Percentiles rank a stretch among this genome's conserved stretches.
These are phyloP conservation scores for Phytophthora pseudosyringae DNA, from an alignment of 352 stramenopile genomes.

Conservation along the genomic window DNA sequence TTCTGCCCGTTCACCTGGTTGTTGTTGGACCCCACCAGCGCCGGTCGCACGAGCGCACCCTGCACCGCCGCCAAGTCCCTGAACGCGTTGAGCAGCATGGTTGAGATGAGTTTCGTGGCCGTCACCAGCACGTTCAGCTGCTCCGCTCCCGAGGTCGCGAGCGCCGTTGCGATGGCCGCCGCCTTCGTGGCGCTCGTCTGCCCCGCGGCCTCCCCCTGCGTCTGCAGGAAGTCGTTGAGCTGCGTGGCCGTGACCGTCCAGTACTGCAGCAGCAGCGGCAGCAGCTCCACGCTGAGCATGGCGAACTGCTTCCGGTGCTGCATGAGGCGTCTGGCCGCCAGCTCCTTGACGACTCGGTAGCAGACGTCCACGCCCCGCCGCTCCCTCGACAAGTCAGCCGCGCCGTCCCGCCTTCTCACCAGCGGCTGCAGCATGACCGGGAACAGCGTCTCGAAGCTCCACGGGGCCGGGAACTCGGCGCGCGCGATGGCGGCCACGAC, in stretches of 20 bases:
- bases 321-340: slow-evolving; percentile 79
- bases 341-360: slow-evolving; percentile 84
- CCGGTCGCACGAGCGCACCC: slow-evolving; percentile 56
- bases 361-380: slow-evolving; percentile 59
- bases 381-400: slow-evolving; percentile 30
- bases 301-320: slow-evolving; percentile 85
- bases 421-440: slow-evolving; percentile 59
- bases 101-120: slow-evolving; percentile 72
- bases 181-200: slow-evolving; percentile 13
- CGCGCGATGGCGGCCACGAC: slow-evolving; percentile 73
- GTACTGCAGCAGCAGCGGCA: slow-evolving; percentile 66
- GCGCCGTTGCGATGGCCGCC: slow-evolving; percentile 13
- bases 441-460: slow-evolving; percentile 74
- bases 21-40: slow-evolving; percentile 66
- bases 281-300: slow-evolving; percentile 66
- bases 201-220: slow-evolving; percentile 17
- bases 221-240: slow-evolving; percentile 43
- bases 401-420: slow-evolving; percentile 20
- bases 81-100: slow-evolving; percentile 76
- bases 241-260: slow-evolving; percentile 50
- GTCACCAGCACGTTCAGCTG: slow-evolving; percentile 53
- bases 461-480: slow-evolving; percentile 75
- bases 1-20: slow-evolving; percentile 46
- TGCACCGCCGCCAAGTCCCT: slow-evolving; percentile 63
- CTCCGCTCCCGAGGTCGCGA: slow-evolving; percentile 22